These are phyloP conservation scores for Skeletonema grethae DNA, from an alignment of 108 stramenopile species.

Conservation along the genomic window DNA sequence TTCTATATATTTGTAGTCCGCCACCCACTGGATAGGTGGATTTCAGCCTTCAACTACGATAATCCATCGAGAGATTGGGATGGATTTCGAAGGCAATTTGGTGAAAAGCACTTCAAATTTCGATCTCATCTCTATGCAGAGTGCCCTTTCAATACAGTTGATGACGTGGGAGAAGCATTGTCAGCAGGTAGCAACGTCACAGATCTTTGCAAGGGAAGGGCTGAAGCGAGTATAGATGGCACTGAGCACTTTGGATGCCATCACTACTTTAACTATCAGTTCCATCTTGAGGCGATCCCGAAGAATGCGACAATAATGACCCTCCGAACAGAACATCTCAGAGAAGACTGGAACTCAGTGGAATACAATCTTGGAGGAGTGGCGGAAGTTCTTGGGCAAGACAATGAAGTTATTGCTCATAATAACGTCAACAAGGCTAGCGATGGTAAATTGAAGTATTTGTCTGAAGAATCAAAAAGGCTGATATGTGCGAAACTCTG, in stretches of 20 bases:
- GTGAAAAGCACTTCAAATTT: slow-evolving; percentile 22
- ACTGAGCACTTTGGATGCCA: slow-evolving; percentile 30
- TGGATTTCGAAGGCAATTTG: slow-evolving; percentile 1
- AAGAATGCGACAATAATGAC: slow-evolving; percentile 24
- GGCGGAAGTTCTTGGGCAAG: neutral
- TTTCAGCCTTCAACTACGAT: slow-evolving; percentile 49
- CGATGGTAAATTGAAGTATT: slow-evolving; percentile 10
- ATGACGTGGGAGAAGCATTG: slow-evolving; percentile 16
- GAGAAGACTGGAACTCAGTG: slow-evolving; percentile 25
- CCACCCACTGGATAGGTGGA: slow-evolving; percentile 32
- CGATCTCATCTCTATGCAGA: slow-evolving; percentile 19
- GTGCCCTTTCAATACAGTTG: slow-evolving; percentile 16
- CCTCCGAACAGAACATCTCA: slow-evolving; percentile 27
- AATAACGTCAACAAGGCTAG: neutral
- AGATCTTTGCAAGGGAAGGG: slow-evolving; percentile 16
- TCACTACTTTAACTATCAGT: slow-evolving; percentile 40
- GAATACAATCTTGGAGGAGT: slow-evolving; percentile 2
- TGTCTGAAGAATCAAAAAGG: slow-evolving; percentile 36
- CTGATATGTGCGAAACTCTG: slow-evolving; percentile 41
- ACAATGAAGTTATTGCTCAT: neutral
- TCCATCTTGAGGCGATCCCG: slow-evolving; percentile 35
- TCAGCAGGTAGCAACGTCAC: slow-evolving; percentile 14
- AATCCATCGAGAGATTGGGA: slow-evolving; percentile 33
- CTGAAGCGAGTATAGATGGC: slow-evolving; percentile 18
- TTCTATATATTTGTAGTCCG: slow-evolving; percentile 38